Conservation (phyloP, 352 stramenopile genomes). For the Pythium coloratum region DNA sequence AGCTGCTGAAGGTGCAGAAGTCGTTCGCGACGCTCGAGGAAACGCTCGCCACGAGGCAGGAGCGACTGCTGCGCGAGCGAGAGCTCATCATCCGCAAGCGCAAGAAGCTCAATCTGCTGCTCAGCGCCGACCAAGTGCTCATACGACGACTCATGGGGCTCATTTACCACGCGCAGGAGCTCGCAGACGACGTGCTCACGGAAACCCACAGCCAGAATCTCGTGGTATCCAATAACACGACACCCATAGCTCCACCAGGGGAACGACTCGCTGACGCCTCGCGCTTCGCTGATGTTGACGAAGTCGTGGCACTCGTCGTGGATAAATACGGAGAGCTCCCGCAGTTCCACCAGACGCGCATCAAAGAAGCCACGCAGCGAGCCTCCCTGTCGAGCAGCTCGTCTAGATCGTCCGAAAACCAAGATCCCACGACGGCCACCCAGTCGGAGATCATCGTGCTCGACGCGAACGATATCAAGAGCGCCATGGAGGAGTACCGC, state of each 20-base stretch:
- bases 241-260: not conserved
- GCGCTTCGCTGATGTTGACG: not conserved
- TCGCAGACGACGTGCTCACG: conserved; percentile 33
- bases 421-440: not conserved
- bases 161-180: conserved; percentile 37
- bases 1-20: conserved; percentile 24
- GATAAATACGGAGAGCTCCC: conserved; percentile 12
- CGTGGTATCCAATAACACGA: not conserved
- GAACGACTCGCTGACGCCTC: not conserved
- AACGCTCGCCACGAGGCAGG: conserved; percentile 39
- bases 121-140: conserved; percentile 47
- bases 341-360: not conserved
- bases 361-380: not conserved
- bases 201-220: not conserved
- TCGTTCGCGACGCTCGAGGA: conserved; percentile 35
- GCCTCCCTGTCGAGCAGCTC: not conserved
- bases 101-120: conserved; percentile 48
- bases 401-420: not conserved
- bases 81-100: conserved; percentile 52
- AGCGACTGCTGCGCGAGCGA: conserved; percentile 37
- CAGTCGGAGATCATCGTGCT: conserved; percentile 31
- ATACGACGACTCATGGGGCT: conserved; percentile 33
- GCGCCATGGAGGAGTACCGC: conserved; percentile 36
- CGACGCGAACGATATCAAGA: conserved; percentile 25
- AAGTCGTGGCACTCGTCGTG: conserved; percentile 2